Percentiles rank a stretch among this genome's conserved stretches.
These are phyloP conservation scores for Metschnikowia orientalis DNA, from an alignment of 805 yeast genomes.

Conservation along the genomic window DNA sequence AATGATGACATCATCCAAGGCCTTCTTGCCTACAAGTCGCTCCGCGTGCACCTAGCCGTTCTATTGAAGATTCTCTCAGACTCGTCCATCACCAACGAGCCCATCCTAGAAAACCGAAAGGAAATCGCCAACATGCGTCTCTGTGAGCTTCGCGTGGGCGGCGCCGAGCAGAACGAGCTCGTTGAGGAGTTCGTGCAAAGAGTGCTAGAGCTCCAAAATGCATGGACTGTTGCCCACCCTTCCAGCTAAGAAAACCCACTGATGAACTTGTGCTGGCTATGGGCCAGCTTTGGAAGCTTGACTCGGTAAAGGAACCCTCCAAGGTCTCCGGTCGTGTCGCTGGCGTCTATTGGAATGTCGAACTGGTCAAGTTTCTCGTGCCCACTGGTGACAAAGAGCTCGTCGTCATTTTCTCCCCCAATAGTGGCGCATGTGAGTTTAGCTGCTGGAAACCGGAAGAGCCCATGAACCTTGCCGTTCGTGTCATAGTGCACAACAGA, in stretches of 20 bases:
- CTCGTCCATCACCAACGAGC: slow-evolving; percentile 44
- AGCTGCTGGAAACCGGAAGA: slow-evolving; percentile 53
- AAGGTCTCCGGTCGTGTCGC: slow-evolving; percentile 37
- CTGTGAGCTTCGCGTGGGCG: slow-evolving; percentile 57
- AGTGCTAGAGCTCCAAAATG: slow-evolving; percentile 24
- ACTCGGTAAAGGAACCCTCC: slow-evolving; percentile 60
- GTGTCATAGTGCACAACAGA: slow-evolving; percentile 51
- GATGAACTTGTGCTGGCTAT: slow-evolving; percentile 21
- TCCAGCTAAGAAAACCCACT: slow-evolving; percentile 4
- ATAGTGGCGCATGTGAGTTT: slow-evolving; percentile 64
- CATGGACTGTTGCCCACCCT: background rate
- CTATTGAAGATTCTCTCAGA: slow-evolving; percentile 47
- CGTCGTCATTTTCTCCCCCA: slow-evolving; percentile 49
- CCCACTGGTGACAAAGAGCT: slow-evolving; percentile 66
- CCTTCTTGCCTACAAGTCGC: slow-evolving; percentile 47
- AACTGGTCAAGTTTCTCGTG: slow-evolving; percentile 44
- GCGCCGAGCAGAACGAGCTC: slow-evolving; percentile 59
- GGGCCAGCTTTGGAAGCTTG: slow-evolving; percentile 30
- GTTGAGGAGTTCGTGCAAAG: slow-evolving; percentile 65
- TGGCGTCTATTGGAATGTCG: slow-evolving; percentile 20
- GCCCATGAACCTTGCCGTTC: slow-evolving; percentile 48
- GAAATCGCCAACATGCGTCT: slow-evolving; percentile 61
- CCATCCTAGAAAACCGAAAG: slow-evolving; percentile 47
- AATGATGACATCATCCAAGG: slow-evolving; percentile 41
- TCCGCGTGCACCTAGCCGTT: slow-evolving; percentile 52